These are phyloP conservation scores for Eucalyptus albens DNA, from an alignment of 345 rosid genomes.

Conservation along the genomic window DNA sequence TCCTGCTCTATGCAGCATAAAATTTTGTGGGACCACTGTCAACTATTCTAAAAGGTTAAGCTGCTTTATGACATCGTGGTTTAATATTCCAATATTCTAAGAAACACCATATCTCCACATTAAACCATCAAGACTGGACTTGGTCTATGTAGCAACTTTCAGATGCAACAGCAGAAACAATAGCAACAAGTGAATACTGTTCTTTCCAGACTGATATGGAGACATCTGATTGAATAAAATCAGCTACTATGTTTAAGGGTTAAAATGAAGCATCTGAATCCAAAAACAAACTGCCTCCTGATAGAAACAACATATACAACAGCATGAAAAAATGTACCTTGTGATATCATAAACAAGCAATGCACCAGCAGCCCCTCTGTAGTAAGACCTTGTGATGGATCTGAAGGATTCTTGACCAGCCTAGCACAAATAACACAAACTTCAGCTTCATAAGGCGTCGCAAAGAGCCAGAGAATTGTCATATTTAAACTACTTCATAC, in stretches of 20 bases:
- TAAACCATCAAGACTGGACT: neutral
- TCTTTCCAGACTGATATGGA: neutral
- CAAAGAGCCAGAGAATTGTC: neutral
- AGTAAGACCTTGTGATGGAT: constrained; percentile 95
- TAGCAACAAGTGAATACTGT: neutral
- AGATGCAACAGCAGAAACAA: neutral
- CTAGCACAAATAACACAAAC: constrained; percentile 13
- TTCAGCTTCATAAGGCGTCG: neutral
- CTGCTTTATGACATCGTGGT: neutral
- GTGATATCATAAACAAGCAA: constrained; percentile 98
- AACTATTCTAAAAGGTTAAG: neutral
- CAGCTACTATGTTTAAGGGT: neutral
- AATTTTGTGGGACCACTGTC: neutral
- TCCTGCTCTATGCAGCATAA: neutral
- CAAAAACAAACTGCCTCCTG: neutral
- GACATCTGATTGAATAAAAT: neutral
- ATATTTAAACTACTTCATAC: neutral
- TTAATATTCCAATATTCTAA: neutral
- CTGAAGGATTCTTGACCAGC: constrained; percentile 99
- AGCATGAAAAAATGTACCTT: constrained; percentile 20
- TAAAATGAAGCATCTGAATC: neutral
- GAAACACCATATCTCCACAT: neutral
- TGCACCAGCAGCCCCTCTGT: constrained; percentile 97
- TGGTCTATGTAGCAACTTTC: neutral
- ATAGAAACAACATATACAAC: neutral